Evolutionary conservation across 1,284 basidiomycete species (phyloP).

Genomic region (Wallemia mellicola): DNA sequence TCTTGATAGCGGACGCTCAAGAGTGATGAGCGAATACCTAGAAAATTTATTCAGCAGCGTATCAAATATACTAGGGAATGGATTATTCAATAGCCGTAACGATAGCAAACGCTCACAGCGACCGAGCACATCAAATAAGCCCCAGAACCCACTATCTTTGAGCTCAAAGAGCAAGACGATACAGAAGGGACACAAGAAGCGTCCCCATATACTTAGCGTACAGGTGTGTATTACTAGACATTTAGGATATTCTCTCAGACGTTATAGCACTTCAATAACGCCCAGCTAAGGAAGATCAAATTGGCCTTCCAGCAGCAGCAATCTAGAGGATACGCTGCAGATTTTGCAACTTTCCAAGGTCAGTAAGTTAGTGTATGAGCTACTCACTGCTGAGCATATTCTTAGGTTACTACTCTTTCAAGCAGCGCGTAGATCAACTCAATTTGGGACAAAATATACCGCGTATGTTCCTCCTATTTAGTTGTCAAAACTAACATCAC

Average conservation of each 20-base stretch:
- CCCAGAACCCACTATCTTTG: background rate
- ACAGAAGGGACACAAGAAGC: background rate
- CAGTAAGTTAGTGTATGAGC: background rate
- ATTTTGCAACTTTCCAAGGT: background rate
- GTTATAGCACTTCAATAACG: background rate
- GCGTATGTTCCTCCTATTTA: background rate
- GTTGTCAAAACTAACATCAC: background rate
- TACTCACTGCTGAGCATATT: background rate
- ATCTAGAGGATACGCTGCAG: background rate
- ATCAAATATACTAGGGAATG: background rate
- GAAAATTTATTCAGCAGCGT: background rate
- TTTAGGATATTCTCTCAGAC: background rate
- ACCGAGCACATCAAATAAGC: background rate
- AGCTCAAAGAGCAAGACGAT: background rate
- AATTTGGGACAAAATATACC: background rate
- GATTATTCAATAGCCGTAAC: background rate
- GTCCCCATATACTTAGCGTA: background rate
- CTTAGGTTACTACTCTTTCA: background rate
- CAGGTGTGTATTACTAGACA: background rate
- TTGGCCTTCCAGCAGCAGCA: background rate
- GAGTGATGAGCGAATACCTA: background rate
- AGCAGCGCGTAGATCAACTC: background rate
- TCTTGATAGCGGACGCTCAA: background rate
- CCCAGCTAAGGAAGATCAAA: background rate
- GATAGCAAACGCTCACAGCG: background rate